Evolutionary conservation across 208 protist species (phyloP), one percentile per base, ranked within the genome.

Genomic region (Leptomonas pyrrhocoris): DNA sequence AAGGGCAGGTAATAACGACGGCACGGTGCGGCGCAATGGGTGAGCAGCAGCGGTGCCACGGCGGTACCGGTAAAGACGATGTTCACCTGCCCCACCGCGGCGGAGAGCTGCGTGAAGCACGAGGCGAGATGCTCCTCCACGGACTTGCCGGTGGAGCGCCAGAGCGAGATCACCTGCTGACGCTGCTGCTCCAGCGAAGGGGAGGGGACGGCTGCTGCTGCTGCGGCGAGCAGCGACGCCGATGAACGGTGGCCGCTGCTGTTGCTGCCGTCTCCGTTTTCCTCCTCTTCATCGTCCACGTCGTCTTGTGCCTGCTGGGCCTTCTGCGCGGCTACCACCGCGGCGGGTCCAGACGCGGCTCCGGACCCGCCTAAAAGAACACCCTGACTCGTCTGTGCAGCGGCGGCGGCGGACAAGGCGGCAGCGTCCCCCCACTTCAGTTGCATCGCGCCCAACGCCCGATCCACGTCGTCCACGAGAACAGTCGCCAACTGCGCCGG

Each of bases 391-490:
- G 46, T 27, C 23, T 15, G 21, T 27, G 48, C 45, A 21, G 43
- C 45, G n/a, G 43, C 55, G 23, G 31, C 43, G 31, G 48, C 70
- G 30, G 77, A 79, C 11, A 63, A 59, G 11, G 65, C 28, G 9
- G 58, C 69, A n/a, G 63, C 71, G 48, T 65, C 64, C 15, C 77
- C 74, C 85, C 85, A 90, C 71, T 85, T 85, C 31, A 42, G 43
- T 59, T 93, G 81, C 85, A 95, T 95, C 40, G 87, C 73, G 46
- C 89, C 78, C n/a, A 95, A 48, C 40, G 86, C 79, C 0, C 82
- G 68, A 43, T 95, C 86, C 13, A 93, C 70, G 56, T 95, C 90
- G 67, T 95, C 90, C 11, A 93, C 85, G 9, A 92, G 66, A 59
- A 95, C 77, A 7, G 79, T 74, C 21, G 80, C 68, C 23, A 90